These are phyloP conservation scores for Dictyostelium gargantuum DNA, from an alignment of 208 protist species.

Conservation along the genomic window DNA sequence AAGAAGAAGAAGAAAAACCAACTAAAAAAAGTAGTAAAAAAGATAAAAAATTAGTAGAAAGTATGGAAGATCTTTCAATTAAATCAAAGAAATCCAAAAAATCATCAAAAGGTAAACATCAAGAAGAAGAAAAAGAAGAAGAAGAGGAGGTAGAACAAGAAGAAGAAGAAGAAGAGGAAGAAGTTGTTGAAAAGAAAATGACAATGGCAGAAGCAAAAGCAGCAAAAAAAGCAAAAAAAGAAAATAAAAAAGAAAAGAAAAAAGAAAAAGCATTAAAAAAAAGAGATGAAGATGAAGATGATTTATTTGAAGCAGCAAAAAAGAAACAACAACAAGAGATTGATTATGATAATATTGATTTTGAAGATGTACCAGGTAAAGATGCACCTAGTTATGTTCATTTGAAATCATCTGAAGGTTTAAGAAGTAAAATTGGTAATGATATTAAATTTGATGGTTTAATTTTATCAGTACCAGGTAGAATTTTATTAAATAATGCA, in stretches of 20 bases:
- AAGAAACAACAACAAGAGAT: slow-evolving; percentile 46
- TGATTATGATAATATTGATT: slow-evolving; percentile 56
- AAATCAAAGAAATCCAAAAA: not conserved
- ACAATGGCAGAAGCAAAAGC: slow-evolving; percentile 34
- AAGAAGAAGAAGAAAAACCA: not conserved
- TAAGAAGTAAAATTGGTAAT: slow-evolving; percentile 26
- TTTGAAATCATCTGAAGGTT: slow-evolving; percentile 60
- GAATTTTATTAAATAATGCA: slow-evolving; percentile 47
- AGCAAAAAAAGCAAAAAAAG: slow-evolving; percentile 35
- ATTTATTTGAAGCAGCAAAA: slow-evolving; percentile 33
- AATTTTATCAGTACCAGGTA: slow-evolving; percentile 54
- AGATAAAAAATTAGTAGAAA: not conserved
- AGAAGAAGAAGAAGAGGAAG: slow-evolving; percentile 44
- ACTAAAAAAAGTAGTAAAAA: not conserved
- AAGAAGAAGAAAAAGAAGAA: not conserved
- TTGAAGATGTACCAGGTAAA: slow-evolving; percentile 38
- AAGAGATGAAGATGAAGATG: slow-evolving; percentile 55
- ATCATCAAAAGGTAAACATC: not conserved
- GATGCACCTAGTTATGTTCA: slow-evolving; percentile 23
- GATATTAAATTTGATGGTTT: slow-evolving; percentile 71
- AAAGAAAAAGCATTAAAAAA: slow-evolving; percentile 10
- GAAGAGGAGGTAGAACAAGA: slow-evolving; percentile 16
- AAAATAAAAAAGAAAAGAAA: slow-evolving; percentile 26
- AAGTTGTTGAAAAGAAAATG: not conserved
- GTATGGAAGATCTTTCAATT: not conserved